These are phyloP conservation scores for Collybia sordida DNA, from an alignment of 768 basidiomycete genomes.

Conservation along the genomic window DNA sequence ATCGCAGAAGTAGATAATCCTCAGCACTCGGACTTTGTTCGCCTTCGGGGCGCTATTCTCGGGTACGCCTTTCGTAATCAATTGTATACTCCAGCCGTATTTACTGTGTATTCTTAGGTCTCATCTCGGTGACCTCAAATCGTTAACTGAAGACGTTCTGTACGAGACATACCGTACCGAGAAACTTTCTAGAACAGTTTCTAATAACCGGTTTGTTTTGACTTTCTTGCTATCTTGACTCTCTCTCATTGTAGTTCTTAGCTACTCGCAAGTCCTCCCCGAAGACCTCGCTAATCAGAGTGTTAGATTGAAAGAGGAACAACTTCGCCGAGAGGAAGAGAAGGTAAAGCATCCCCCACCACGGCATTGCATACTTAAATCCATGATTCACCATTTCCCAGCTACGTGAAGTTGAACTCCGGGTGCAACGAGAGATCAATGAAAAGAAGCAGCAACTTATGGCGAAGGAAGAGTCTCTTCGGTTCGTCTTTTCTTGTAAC, in stretches of 20 bases:
- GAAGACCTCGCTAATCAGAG: slow-evolving; percentile 86
- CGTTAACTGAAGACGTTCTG: slow-evolving; percentile 78
- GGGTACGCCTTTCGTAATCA: slow-evolving; percentile 36
- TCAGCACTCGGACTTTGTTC: slow-evolving; percentile 83
- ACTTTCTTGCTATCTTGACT: neutral
- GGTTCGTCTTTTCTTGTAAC: slow-evolving; percentile 35
- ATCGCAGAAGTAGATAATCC: slow-evolving; percentile 91
- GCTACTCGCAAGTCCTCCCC: slow-evolving; percentile 75
- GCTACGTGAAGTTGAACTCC: slow-evolving; percentile 85
- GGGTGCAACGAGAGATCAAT: slow-evolving; percentile 84
- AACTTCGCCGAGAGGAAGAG: slow-evolving; percentile 84
- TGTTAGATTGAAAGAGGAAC: slow-evolving; percentile 88
- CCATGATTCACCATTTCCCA: slow-evolving; percentile 19
- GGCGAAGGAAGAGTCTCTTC: slow-evolving; percentile 82
- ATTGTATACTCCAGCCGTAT: slow-evolving; percentile 4
- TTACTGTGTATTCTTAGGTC: slow-evolving; percentile 42
- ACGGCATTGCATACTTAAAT: neutral
- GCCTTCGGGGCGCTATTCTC: slow-evolving; percentile 78
- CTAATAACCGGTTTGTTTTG: slow-evolving; percentile 49
- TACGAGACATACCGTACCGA: slow-evolving; percentile 90
- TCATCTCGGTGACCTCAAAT: slow-evolving; percentile 83
- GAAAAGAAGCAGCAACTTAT: slow-evolving; percentile 84
- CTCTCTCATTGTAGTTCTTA: slow-evolving; percentile 14
- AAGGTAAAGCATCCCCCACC: slow-evolving; percentile 42
- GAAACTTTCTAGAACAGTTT: slow-evolving; percentile 73